phyloP scores from a whole-genome alignment of 352 stramenopile genomes.

The Pythium dissotocum region DNA sequence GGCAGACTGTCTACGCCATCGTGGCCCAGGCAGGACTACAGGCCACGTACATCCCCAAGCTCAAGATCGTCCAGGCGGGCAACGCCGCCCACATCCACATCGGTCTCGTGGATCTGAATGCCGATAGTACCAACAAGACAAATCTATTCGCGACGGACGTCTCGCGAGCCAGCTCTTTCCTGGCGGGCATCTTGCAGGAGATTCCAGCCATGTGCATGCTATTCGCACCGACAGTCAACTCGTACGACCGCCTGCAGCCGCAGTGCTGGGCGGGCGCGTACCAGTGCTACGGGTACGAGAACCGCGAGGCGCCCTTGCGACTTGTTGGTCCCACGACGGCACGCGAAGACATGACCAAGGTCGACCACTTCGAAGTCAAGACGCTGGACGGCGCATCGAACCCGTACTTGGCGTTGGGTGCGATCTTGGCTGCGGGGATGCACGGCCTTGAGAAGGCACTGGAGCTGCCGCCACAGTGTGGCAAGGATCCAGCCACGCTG shows the following conservation, averaged over 20 bases:
- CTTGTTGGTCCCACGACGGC: slow-evolving; percentile 17
- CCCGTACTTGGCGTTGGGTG: slow-evolving; percentile 34
- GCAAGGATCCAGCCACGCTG: slow-evolving; percentile 21
- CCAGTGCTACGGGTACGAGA: slow-evolving; percentile 40
- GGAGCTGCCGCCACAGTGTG: slow-evolving; percentile 11
- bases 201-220: slow-evolving; percentile 31
- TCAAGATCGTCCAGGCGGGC: slow-evolving; percentile 19
- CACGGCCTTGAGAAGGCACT: slow-evolving; percentile 15
- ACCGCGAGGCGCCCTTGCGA: slow-evolving; percentile 33
- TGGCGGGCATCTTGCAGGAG: slow-evolving; percentile 28
- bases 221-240: slow-evolving; percentile 30
- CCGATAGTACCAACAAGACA: background rate
- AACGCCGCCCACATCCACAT: slow-evolving; percentile 31
- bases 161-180: slow-evolving; percentile 5
- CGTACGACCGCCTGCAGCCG: slow-evolving; percentile 34
- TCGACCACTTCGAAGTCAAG: slow-evolving; percentile 38
- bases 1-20: slow-evolving; percentile 31
- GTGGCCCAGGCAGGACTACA: slow-evolving; percentile 21
- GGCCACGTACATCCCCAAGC: slow-evolving; percentile 32
- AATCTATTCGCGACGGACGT: slow-evolving; percentile 22
- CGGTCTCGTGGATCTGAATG: slow-evolving; percentile 19
- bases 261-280: slow-evolving; percentile 34
- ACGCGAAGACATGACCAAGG: background rate
- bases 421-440: slow-evolving; percentile 30
- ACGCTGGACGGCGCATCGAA: slow-evolving; percentile 33